These are phyloP conservation scores for Starmerella apis DNA, from an alignment of 805 yeast species.

Conservation along the genomic window DNA sequence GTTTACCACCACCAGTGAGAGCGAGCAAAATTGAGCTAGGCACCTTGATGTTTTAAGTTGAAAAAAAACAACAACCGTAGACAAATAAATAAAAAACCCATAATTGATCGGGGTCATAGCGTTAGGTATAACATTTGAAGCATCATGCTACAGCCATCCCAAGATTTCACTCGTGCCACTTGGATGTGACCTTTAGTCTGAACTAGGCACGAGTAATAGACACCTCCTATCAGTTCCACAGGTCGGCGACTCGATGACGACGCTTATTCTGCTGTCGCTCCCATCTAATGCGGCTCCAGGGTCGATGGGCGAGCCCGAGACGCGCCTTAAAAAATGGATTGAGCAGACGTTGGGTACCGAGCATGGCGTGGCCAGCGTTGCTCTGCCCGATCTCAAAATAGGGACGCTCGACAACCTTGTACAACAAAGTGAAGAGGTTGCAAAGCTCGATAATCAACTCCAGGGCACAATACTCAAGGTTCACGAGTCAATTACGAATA, in stretches of 20 bases:
- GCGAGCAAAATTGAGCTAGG: too few relatives aligned
- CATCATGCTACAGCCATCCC: too few relatives aligned
- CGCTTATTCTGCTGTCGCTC: constrained; percentile 40
- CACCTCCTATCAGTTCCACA: neutral
- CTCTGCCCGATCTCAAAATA: constrained; percentile 77
- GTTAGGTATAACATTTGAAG: too few relatives aligned
- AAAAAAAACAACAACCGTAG: too few relatives aligned
- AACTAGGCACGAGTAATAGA: neutral
- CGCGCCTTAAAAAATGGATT: constrained; percentile 32
- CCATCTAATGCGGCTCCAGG: constrained; percentile 38
- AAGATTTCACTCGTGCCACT: too few relatives aligned
- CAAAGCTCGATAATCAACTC: constrained; percentile 72
- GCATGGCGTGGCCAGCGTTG: constrained; percentile 46
- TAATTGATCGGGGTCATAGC: too few relatives aligned
- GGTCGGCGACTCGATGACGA: constrained; percentile 16
- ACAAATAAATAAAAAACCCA: too few relatives aligned
- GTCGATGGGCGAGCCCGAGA: constrained; percentile 32
- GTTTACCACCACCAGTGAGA: too few relatives aligned
- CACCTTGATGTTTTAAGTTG: too few relatives aligned
- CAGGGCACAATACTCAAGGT: constrained; percentile 59
- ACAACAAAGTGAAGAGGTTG: constrained; percentile 79
- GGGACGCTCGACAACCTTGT: constrained; percentile 91
- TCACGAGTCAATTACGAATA: constrained; percentile 52
- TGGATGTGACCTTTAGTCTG: neutral
- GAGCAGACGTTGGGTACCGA: constrained; percentile 30